Base-by-base conservation (phyloP, 805 yeast species). In the Barnettozyma sucrosica region DNA sequence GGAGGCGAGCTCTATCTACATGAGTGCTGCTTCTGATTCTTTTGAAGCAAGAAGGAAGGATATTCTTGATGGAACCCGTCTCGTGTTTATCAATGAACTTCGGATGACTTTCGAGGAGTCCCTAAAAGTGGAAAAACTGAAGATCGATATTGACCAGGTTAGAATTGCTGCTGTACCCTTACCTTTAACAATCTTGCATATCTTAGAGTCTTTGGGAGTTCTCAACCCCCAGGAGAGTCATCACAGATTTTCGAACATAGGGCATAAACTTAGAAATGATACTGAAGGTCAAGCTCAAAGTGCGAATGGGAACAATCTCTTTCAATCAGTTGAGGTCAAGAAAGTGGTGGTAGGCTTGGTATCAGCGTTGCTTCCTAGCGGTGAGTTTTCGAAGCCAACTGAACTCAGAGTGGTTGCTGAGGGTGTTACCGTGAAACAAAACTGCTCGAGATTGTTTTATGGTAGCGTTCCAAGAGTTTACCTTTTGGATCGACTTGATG, bases 11-110 rank as follows among this genome's bases (percentile, higher is more conserved):
- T 81, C 89, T 3, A 74, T 87, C 18, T 88, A 85, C 59, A 80
- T 86, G 90, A 86, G 95, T 64, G 95, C 96, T 2, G 70, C 83
- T 10, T 80, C 87, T 0, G 73, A 76, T 43, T 59, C 79, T 2
- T 66, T 73, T 43, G 61, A 55, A 21, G 53, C 61, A 3, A 49
- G 51, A 33, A 50, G 48, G 10, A 36, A 49, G 13, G 50, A 46
- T 19, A 36, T 43, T 55, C 55, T 28, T 37, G 24, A 30, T 6
- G 39, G 52, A 7, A 30, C 56, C 7, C 50, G 52, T 7, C 40
- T 66, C 3, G 43, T 66, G 0, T 54, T 44, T 44, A 47, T 62
- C 9, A 74, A 76, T 54, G 47, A 58, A 9, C 52, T 74, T 5
- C 61, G 60, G 3, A 47, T 76, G 2, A 65, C 70, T 5, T 81